Evolutionary conservation across 371 early-diverging fungal species (phyloP).

Genomic region (Rhizomucor miehei): DNA sequence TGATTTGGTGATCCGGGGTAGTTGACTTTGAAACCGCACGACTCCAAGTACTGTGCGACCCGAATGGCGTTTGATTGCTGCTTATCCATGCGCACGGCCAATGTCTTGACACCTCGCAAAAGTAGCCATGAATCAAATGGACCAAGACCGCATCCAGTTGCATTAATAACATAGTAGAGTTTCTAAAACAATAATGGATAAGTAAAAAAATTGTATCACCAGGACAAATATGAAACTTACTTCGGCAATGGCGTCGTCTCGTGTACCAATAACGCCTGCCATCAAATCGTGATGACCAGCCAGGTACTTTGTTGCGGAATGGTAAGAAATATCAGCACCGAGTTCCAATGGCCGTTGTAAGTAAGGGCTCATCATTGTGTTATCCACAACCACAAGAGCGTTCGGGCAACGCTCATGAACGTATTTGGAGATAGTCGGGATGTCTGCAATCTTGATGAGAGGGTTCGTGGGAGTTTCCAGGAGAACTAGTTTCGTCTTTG

Average conservation of each 20-base stretch:
- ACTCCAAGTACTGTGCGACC: slow-evolving; percentile 81
- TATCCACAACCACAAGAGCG: slow-evolving; percentile 87
- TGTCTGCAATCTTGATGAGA: slow-evolving; percentile 80
- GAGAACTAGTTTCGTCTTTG: slow-evolving; percentile 74
- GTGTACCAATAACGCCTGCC: slow-evolving; percentile 85
- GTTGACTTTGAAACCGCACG: slow-evolving; percentile 76
- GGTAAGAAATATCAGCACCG: slow-evolving; percentile 87
- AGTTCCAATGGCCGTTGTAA: slow-evolving; percentile 82
- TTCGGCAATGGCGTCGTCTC: slow-evolving; percentile 66
- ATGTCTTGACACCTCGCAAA: slow-evolving; percentile 85
- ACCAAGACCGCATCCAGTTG: slow-evolving; percentile 86
- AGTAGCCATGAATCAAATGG: slow-evolving; percentile 90
- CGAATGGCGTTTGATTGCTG: slow-evolving; percentile 73
- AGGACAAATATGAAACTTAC: slow-evolving; percentile 33
- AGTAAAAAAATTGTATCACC: neutral
- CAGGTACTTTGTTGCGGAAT: slow-evolving; percentile 88
- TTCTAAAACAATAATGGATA: slow-evolving; percentile 18
- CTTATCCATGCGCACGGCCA: slow-evolving; percentile 85
- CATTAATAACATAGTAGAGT: slow-evolving; percentile 83
- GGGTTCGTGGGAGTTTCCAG: slow-evolving; percentile 94
- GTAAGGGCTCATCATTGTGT: slow-evolving; percentile 93
- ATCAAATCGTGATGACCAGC: slow-evolving; percentile 93
- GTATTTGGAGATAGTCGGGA: slow-evolving; percentile 66
- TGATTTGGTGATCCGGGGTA: slow-evolving; percentile 88
- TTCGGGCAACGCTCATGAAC: slow-evolving; percentile 69